phyloP scores from a whole-genome alignment of 139 green algal genomes.

The Raphidocelis subcapitata region DNA sequence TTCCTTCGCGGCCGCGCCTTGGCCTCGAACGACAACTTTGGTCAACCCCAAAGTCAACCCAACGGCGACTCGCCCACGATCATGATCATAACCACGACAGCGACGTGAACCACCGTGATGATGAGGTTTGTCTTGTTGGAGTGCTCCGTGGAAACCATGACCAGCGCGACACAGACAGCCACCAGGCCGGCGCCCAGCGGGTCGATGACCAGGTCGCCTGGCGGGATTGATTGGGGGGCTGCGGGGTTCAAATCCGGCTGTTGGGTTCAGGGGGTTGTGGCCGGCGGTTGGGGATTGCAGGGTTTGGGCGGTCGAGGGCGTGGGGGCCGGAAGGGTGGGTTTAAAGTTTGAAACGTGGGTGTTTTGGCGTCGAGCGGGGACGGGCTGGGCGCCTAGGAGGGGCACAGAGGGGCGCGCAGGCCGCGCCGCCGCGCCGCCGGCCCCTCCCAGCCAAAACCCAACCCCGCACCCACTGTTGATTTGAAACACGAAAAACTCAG shows the following conservation, averaged over 20 bases:
- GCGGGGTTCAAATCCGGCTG: too few relatives aligned
- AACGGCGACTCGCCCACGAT: not conserved
- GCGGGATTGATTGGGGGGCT: conserved; percentile 9
- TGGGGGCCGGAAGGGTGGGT: too few relatives aligned
- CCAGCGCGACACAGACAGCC: conserved; percentile 12
- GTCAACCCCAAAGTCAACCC: too few relatives aligned
- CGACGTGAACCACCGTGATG: not conserved
- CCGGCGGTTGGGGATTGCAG: too few relatives aligned
- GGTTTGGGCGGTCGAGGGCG: too few relatives aligned
- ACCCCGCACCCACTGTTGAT: not conserved
- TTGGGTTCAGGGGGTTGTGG: too few relatives aligned
- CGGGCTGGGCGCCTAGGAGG: too few relatives aligned
- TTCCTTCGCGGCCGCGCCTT: too few relatives aligned
- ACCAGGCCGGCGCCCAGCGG: conserved; percentile 32
- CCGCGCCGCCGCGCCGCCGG: not conserved
- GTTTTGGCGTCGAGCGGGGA: too few relatives aligned
- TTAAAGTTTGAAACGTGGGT: too few relatives aligned
- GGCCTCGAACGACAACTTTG: too few relatives aligned
- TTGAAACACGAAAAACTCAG: conserved; percentile 44
- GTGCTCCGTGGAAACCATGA: not conserved
- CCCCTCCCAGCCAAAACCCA: not conserved
- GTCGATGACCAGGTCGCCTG: conserved; percentile 44
- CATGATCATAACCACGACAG: conserved; percentile 20
- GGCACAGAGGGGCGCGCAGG: too few relatives aligned
- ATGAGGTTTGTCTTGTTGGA: not conserved